Evolutionary conservation across 2,329 filamentous ascomycete species (phyloP), one percentile per base, ranked within the genome.

Genomic region (Sordariomycetes sp.): DNA sequence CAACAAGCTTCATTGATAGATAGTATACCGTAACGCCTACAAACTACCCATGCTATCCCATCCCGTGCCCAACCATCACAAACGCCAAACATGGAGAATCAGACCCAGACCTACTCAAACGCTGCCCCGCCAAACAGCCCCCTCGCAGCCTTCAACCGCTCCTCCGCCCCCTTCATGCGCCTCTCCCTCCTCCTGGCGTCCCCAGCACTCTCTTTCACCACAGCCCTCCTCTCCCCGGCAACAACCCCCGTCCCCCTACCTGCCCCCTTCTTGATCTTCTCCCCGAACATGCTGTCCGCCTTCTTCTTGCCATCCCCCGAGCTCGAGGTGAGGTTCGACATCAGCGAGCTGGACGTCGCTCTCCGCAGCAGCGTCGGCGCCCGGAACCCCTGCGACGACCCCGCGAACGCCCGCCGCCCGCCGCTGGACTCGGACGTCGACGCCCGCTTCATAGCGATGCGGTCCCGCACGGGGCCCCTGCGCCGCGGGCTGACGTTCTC

Each of bases 281-380:
- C 74, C n/a, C 76, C 75, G 54, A 73, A 73, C 52, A 72, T 72
- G 37, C 65, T 66, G 55, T 62, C 59, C 8, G 54, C 58, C 1
- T 25, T 37, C 20, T 48, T 58, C 3, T 35, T 28, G 28, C n/a
- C 53, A 3, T 28, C 22, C 34, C 11, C 12, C 1, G 53, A 54
- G n/a, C 54, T 55, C 28, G 59, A 54, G 18, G 58, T 3, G 67
- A 67, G 50, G 67, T 69, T 57, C 18, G 72, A 78, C 48, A 77
- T 67, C 18, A 79, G 71, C 28, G 80, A 83, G 66, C 85, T 86
- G 14, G 86, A 87, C 0, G 89, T 93, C 4, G 88, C 88, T 34
- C 88, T 81, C 28, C 89, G 82, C 20, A 94, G 78, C 22, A 94
- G 76, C 0, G 81, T 79, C 0, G 89, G 89, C 11, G 61, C 2